These are phyloP conservation scores for Paraphoma sp. DNA, from an alignment of 2,329 filamentous ascomycete species.

Conservation along the genomic window DNA sequence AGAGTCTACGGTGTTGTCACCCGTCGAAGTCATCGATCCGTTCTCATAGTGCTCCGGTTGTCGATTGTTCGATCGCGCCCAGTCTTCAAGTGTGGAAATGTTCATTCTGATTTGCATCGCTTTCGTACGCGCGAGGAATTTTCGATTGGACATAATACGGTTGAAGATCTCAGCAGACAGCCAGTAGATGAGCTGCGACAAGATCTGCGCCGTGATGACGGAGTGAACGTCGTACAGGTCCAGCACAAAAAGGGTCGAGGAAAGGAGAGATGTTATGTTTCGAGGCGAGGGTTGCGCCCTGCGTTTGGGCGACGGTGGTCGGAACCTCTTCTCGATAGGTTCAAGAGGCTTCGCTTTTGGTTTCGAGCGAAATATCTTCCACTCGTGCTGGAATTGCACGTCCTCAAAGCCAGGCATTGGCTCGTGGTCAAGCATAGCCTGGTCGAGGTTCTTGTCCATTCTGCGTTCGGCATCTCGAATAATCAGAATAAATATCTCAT, in stretches of 20 bases:
- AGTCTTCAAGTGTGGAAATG: constrained; percentile 91
- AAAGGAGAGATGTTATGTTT: constrained; percentile 93
- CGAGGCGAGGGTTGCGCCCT: constrained; percentile 90
- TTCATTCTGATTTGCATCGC: constrained; percentile 99
- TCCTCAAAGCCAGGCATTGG: constrained; percentile 98
- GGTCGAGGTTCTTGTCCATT: constrained; percentile 93
- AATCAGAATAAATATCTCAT: constrained; percentile 98
- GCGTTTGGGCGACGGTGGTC: constrained; percentile 91
- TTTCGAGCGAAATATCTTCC: constrained; percentile 95
- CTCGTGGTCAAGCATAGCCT: constrained; percentile 95
- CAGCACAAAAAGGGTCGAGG: constrained; percentile 93
- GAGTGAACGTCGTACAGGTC: constrained; percentile 99
- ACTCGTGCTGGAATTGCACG: constrained; percentile 96
- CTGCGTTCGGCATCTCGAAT: constrained; percentile 94
- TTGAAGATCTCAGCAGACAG: constrained; percentile 96
- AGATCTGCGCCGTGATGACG: constrained; percentile 89
- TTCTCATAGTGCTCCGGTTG: constrained; percentile 95
- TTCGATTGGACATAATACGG: constrained; percentile 93
- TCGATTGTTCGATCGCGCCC: constrained; percentile 91
- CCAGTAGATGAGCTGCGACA: constrained; percentile 96
- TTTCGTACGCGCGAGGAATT: constrained; percentile 93
- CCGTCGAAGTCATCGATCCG: constrained; percentile 82
- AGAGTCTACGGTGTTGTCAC: constrained; percentile 86
- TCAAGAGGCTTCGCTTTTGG: constrained; percentile 84
- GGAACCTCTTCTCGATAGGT: constrained; percentile 85